A percentile compares a stretch with the other conserved stretches of the same genome.
phyloP scores from a whole-genome alignment of 2,329 filamentous ascomycete species.

The Moelleriella libera region DNA sequence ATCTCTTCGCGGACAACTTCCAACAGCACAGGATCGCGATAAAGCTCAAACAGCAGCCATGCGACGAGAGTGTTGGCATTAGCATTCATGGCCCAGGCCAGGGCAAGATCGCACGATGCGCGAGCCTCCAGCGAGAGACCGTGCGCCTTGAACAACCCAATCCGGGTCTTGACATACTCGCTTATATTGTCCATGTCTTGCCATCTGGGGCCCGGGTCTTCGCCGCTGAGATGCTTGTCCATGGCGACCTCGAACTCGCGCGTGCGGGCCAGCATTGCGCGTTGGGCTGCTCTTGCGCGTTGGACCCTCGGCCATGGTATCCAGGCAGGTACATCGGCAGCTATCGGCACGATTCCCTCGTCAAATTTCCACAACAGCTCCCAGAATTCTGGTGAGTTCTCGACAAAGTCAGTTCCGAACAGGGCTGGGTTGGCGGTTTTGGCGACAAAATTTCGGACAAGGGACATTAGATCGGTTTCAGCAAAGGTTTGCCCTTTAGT shows the following conservation, averaged over 20 bases:
- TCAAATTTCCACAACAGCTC: constrained; percentile 23
- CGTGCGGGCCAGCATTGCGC: constrained; percentile 13
- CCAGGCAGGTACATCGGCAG: constrained; percentile 16
- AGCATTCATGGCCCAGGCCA: constrained; percentile 23
- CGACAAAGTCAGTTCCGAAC: constrained; percentile 25
- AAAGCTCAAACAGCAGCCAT: constrained; percentile 28
- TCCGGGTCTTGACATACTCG: constrained; percentile 15
- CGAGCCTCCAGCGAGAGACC: constrained; percentile 16
- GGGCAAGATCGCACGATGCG: constrained; percentile 18
- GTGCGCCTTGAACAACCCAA: constrained; percentile 14
- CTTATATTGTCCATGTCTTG: constrained; percentile 22
- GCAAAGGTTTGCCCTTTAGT: constrained; percentile 12
- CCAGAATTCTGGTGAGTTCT: constrained; percentile 24
- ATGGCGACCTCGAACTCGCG: constrained; percentile 20
- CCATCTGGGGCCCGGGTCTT: constrained; percentile 19
- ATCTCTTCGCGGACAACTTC: constrained; percentile 24
- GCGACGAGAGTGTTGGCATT: constrained; percentile 21
- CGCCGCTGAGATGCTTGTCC: constrained; percentile 17
- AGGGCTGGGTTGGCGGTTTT: constrained; percentile 18
- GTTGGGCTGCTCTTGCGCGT: constrained; percentile 14
- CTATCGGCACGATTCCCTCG: constrained; percentile 16
- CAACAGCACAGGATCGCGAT: constrained; percentile 22
- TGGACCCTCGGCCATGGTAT: constrained; percentile 17
- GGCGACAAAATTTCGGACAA: constrained; percentile 21
- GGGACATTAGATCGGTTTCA: constrained; percentile 17